phyloP scores from a whole-genome alignment of 305 asterid species.

The Ajuga reptans region DNA sequence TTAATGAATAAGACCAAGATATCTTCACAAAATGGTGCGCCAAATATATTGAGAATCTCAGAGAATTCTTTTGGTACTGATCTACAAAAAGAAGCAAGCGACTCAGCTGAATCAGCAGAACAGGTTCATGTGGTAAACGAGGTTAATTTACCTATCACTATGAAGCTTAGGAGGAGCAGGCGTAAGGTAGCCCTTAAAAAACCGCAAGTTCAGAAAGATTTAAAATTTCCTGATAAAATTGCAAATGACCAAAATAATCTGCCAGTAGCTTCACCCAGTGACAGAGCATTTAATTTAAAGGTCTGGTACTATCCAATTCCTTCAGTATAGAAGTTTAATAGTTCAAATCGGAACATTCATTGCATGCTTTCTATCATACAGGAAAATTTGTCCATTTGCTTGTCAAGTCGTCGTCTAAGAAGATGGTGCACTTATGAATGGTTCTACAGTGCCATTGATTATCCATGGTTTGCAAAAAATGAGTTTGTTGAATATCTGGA shows the following conservation, averaged over 20 bases:
- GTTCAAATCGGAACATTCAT: constrained; percentile 1
- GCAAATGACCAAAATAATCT: constrained; percentile 34
- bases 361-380: constrained; percentile 25
- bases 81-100: constrained; percentile 57
- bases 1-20: constrained; percentile 39
- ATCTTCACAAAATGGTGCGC: constrained; percentile 46
- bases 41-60: constrained; percentile 42
- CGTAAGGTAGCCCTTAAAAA: constrained; percentile 51
- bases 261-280: constrained; percentile 29
- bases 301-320: constrained; percentile 30
- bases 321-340: not conserved
- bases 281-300: constrained; percentile 36
- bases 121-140: constrained; percentile 43
- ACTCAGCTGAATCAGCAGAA: constrained; percentile 49
- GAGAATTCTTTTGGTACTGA: constrained; percentile 54
- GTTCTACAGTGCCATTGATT: constrained; percentile 96
- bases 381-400: constrained; percentile 55
- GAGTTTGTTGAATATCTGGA: constrained; percentile 86
- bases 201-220: constrained; percentile 37
- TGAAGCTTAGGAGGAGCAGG: constrained; percentile 50
- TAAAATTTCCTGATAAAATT: constrained; percentile 37
- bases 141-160: constrained; percentile 35
- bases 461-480: constrained; percentile 89
- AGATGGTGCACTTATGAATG: constrained; percentile 91
- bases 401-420: constrained; percentile 51